A percentile compares a stretch with the other conserved stretches of the same genome.
Evolutionary conservation across 805 yeast genomes (phyloP).

Genomic region (Cyberlindnera japonica): DNA sequence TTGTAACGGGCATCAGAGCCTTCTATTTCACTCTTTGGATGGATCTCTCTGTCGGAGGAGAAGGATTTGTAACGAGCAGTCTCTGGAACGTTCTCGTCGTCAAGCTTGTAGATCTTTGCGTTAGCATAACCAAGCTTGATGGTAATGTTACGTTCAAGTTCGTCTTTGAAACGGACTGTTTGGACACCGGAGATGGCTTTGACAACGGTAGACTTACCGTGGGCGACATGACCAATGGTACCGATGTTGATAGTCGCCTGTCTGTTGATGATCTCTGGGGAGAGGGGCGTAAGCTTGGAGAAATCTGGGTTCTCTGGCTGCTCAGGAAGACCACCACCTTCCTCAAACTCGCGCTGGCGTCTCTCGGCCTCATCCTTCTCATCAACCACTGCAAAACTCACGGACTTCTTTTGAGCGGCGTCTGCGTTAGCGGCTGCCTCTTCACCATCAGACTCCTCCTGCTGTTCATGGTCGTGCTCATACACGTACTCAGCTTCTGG

Average conservation of each 20-base stretch:
- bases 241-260: conserved; percentile 99
- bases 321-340: conserved; percentile 97
- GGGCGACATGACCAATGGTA: conserved; percentile 95
- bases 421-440: conserved; percentile 38
- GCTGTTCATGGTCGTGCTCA: conserved; percentile 23
- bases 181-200: conserved; percentile 98
- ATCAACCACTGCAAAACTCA: conserved; percentile 74
- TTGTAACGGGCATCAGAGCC: conserved; percentile 89
- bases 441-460: conserved; percentile 40
- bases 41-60: conserved; percentile 90
- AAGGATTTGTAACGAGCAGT: conserved; percentile 95
- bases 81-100: conserved; percentile 78
- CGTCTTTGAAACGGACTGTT: conserved; percentile 98
- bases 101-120: conserved; percentile 95
- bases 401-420: conserved; percentile 58
- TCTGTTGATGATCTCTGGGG: conserved; percentile 95
- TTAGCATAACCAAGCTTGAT: conserved; percentile 98
- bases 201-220: conserved; percentile 91
- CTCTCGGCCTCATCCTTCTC: conserved; percentile 72
- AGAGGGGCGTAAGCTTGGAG: conserved; percentile 72
- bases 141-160: conserved; percentile 97
- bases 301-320: conserved; percentile 92
- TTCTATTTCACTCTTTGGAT: conserved; percentile 85
- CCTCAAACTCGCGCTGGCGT: conserved; percentile 84
- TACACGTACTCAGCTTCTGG: conserved; percentile 30